phyloP scores from a whole-genome alignment of 2,329 filamentous ascomycete genomes.

The Fusarium annulatum region DNA sequence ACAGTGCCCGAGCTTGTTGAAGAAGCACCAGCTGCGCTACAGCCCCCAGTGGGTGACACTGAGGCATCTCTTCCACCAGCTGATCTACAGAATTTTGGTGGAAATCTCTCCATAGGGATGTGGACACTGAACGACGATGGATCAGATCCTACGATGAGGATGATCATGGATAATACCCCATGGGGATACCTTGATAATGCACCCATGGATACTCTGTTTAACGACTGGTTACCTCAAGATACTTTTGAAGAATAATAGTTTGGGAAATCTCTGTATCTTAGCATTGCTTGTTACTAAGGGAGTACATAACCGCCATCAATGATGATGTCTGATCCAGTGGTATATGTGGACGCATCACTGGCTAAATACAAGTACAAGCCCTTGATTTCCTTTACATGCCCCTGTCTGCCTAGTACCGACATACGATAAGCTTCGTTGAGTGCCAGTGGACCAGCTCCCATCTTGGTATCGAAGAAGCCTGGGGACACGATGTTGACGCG shows the following conservation, averaged over 20 bases:
- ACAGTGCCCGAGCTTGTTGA: not conserved
- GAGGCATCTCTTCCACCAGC: not conserved
- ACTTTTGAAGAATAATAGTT: not conserved
- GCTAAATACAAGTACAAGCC: slow-evolving; percentile 65
- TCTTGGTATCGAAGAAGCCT: slow-evolving; percentile 62
- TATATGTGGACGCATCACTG: slow-evolving; percentile 53
- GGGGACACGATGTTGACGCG: slow-evolving; percentile 62
- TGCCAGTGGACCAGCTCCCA: slow-evolving; percentile 57
- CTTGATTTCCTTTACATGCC: slow-evolving; percentile 73
- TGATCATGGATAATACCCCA: not conserved
- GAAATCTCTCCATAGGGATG: not conserved
- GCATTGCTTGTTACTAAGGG: not conserved
- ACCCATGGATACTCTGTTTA: not conserved
- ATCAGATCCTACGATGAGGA: not conserved
- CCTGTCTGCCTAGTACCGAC: slow-evolving; percentile 65
- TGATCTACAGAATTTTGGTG: not conserved
- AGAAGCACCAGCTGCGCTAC: not conserved
- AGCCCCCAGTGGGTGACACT: not conserved
- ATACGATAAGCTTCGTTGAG: slow-evolving; percentile 61
- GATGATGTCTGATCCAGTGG: slow-evolving; percentile 12
- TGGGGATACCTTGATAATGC: not conserved
- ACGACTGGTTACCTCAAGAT: not conserved
- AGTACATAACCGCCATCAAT: slow-evolving; percentile 19
- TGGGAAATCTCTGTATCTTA: not conserved
- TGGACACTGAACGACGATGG: not conserved